These are phyloP conservation scores for Calonectria pteridis DNA, from an alignment of 2,329 filamentous ascomycete genomes.

Conservation along the genomic window DNA sequence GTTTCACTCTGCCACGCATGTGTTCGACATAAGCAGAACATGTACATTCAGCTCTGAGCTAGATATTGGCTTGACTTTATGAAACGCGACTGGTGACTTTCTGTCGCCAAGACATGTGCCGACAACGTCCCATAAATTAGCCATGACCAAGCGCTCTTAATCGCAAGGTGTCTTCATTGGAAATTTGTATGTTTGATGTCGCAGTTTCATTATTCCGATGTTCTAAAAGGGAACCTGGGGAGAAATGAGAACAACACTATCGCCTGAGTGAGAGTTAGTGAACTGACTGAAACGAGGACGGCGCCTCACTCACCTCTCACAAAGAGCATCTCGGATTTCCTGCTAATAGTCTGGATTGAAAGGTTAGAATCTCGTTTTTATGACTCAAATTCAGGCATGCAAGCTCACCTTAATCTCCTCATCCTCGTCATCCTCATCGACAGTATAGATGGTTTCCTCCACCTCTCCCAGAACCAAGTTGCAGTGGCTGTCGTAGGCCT, in stretches of 20 bases:
- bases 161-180: background rate
- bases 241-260: constrained; percentile 80
- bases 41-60: background rate
- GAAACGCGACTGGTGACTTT: background rate
- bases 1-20: background rate
- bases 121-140: background rate
- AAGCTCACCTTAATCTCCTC: constrained; percentile 77
- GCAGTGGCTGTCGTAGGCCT: constrained; percentile 99
- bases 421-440: constrained; percentile 92
- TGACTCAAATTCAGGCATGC: background rate
- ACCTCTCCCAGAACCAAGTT: constrained; percentile 97
- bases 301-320: constrained; percentile 80
- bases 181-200: background rate
- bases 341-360: constrained; percentile 82
- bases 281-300: background rate
- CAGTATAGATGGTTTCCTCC: constrained; percentile 94
- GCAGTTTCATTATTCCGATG: background rate
- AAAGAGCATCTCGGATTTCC: constrained; percentile 98
- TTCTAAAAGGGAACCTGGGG: constrained; percentile 64
- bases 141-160: background rate
- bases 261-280: constrained; percentile 62
- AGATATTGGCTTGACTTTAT: background rate
- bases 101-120: background rate
- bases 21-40: background rate
- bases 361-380: constrained; percentile 26